Conservation (phyloP, 306 rosid species). For the Arachis hypogaea region DNA sequence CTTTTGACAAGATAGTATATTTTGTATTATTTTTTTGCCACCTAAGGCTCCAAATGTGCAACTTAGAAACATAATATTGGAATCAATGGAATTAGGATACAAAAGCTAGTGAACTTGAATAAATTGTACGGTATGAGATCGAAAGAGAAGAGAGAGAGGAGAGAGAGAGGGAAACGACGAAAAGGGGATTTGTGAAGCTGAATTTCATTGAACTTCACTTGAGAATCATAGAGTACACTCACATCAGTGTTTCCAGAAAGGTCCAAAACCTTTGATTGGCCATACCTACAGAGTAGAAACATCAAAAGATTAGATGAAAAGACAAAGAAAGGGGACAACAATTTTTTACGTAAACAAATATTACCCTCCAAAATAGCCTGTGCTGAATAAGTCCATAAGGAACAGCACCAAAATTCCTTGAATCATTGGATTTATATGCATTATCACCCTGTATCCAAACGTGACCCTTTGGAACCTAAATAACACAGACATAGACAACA, state of each 20-base stretch:
- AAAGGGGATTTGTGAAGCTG: no score
- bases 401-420: constrained; percentile 74
- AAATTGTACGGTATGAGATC: no score
- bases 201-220: no score
- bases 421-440: constrained; percentile 53
- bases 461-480: constrained; percentile 77
- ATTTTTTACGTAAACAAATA: background rate
- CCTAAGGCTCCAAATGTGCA: no score
- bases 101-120: no score
- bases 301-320: constrained; percentile 16
- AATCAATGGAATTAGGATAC: no score
- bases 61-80: no score
- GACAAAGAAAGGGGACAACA: background rate
- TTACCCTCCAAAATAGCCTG: constrained; percentile 72
- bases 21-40: no score
- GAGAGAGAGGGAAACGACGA: no score
- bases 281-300: constrained; percentile 48
- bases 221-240: constrained; percentile 30
- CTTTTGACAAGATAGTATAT: no score
- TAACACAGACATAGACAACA: constrained; percentile 17
- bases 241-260: constrained; percentile 43
- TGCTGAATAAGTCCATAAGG: constrained; percentile 71
- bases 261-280: constrained; percentile 71
- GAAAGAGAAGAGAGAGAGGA: no score
- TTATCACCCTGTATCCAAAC: constrained; percentile 87